Percentiles rank a stretch among this genome's conserved stretches.
phyloP scores from a whole-genome alignment of 2,329 filamentous ascomycete genomes.

The Alternaria conjuncta region DNA sequence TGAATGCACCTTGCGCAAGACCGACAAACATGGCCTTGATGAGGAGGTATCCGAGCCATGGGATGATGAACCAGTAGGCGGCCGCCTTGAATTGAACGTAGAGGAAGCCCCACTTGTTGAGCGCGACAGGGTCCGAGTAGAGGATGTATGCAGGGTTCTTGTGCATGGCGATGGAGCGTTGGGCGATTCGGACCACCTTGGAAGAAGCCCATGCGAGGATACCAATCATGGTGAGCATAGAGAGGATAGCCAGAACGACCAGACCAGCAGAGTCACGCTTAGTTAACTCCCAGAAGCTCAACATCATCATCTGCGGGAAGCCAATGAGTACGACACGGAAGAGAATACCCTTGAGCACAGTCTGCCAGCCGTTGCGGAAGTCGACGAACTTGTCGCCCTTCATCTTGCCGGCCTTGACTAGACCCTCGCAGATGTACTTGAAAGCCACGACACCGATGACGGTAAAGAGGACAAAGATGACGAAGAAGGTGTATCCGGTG shows the following conservation, averaged over 20 bases:
- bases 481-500: constrained; percentile 88
- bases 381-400: constrained; percentile 86
- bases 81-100: constrained; percentile 97
- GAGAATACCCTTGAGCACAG: constrained; percentile 89
- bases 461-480: constrained; percentile 79
- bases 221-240: constrained; percentile 78
- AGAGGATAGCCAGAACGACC: constrained; percentile 86
- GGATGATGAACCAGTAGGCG: constrained; percentile 93
- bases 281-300: constrained; percentile 94
- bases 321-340: constrained; percentile 90
- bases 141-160: constrained; percentile 97
- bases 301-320: constrained; percentile 87
- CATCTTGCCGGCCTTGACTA: constrained; percentile 77
- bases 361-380: constrained; percentile 93
- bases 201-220: constrained; percentile 85
- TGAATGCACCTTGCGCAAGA: constrained; percentile 73
- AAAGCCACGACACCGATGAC: constrained; percentile 75
- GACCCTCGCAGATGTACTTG: constrained; percentile 80
- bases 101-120: constrained; percentile 98
- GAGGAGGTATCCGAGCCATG: constrained; percentile 77
- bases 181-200: constrained; percentile 89
- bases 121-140: constrained; percentile 89
- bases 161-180: constrained; percentile 87
- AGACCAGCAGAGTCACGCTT: constrained; percentile 83
- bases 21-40: constrained; percentile 90